Conservation (phyloP, 2,329 filamentous ascomycete species). For the Helotiales sp. region DNA sequence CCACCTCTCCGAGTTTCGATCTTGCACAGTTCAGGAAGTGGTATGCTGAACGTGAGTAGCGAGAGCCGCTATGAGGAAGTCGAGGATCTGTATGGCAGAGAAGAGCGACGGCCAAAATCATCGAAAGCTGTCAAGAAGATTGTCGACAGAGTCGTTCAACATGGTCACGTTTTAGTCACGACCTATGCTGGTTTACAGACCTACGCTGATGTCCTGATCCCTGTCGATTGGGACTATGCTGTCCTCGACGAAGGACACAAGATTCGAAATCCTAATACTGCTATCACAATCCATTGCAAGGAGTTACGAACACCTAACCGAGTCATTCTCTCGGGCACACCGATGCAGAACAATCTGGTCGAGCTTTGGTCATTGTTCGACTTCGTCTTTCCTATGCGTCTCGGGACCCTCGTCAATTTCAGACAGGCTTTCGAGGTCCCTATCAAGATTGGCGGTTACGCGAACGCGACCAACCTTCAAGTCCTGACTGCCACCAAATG, state of each 20-base stretch:
- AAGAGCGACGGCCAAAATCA: slow-evolving; percentile 48
- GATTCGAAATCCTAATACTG: slow-evolving; percentile 93
- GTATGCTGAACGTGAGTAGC: slow-evolving; percentile 80
- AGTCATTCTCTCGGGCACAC: slow-evolving; percentile 91
- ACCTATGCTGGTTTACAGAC: slow-evolving; percentile 96
- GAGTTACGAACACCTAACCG: slow-evolving; percentile 87
- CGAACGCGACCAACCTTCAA: slow-evolving; percentile 90
- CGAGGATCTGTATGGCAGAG: slow-evolving; percentile 47
- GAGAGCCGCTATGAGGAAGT: slow-evolving; percentile 62
- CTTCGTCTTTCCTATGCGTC: slow-evolving; percentile 93
- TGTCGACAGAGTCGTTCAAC: slow-evolving; percentile 75
- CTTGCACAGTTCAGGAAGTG: slow-evolving; percentile 90
- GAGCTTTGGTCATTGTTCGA: slow-evolving; percentile 98
- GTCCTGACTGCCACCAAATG: slow-evolving; percentile 94
- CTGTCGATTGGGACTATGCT: slow-evolving; percentile 87
- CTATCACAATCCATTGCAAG: slow-evolving; percentile 94
- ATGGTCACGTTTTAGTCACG: slow-evolving; percentile 92
- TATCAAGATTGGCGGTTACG: slow-evolving; percentile 90
- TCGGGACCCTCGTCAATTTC: slow-evolving; percentile 90
- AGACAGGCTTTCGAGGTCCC: slow-evolving; percentile 90
- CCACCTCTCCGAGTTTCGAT: slow-evolving; percentile 97
- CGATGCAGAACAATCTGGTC: slow-evolving; percentile 94
- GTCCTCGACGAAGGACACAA: slow-evolving; percentile 97
- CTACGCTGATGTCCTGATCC: slow-evolving; percentile 79
- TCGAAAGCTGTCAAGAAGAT: slow-evolving; percentile 75